Evolutionary conservation across 176 grass and related monocot species (phyloP), one percentile per base, ranked within the genome.

Genomic region (Oropetium thomaeum): DNA sequence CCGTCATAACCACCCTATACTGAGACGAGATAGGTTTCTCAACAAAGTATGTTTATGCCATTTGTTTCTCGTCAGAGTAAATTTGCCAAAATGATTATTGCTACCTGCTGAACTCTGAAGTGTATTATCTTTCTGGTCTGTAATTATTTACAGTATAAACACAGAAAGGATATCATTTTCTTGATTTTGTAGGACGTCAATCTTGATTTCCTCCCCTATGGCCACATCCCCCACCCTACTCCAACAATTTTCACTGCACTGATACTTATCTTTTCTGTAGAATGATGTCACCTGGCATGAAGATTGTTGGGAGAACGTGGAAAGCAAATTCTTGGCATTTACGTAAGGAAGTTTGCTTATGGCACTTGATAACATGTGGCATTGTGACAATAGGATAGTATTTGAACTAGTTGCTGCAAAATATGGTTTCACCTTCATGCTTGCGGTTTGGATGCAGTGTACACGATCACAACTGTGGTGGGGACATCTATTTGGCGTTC

Each of bases 281-380:
- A 90, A 83, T 76, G 96, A 99, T 90, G 76, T 99, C 58, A 92
- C 89, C 8, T 99, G 96, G 96, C 96, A 99, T 64, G 96, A 99
- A 70, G 73, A 84, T 79, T 77, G 62, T 47, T 99, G 96, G 96
- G 89, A 74, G 62, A 95, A 99, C 45, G 29, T 42, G 71, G 91
- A 99, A 38, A 99, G 96, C 96, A 95, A 79, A 86, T 99, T 95
- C 57, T 88, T 99, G 76, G 96, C 96, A 73, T 92, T 95, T 54
- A 99, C 87, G 87, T 99, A 90, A 98, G 90, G 28, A 79, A 61
- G 44, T 79, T 74, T 64, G n/a, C 22, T 30, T 45, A 39, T 69
- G 7, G n/a, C 4, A 60, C 60, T 74, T 54, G 44, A 23, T 76
- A 38, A 45, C 3, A 34, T 38, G 35, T 6, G 27, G 28, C 16